phyloP scores from a whole-genome alignment of 331 rosid genomes.

The Rhamnella rubrinervis region DNA sequence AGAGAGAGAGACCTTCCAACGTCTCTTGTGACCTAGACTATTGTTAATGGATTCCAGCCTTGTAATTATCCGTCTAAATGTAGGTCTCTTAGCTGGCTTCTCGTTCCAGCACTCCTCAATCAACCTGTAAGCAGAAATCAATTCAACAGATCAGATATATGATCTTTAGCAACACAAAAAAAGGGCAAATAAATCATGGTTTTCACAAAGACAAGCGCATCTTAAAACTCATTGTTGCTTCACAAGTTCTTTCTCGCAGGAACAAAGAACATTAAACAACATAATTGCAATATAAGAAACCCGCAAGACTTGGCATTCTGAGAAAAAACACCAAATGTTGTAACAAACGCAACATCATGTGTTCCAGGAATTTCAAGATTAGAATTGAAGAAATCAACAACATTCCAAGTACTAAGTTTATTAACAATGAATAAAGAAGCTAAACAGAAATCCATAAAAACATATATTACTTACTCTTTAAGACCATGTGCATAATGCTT shows the following conservation, averaged over 20 bases:
- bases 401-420: not conserved
- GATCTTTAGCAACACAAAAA: not conserved
- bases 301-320: constrained; percentile 2
- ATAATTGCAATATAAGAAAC: not conserved
- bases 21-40: constrained; percentile 35
- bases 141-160: constrained; percentile 2
- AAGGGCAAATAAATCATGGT: not conserved
- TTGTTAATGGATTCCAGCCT: constrained; percentile 38
- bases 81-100: constrained; percentile 43
- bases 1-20: constrained; percentile 45
- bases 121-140: constrained; percentile 30
- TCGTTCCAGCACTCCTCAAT: constrained; percentile 55
- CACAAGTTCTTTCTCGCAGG: not conserved
- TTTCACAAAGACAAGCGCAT: not conserved
- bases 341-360: not conserved
- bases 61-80: constrained; percentile 49
- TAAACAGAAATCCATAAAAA: not conserved
- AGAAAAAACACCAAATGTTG: not conserved
- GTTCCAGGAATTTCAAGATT: not conserved
- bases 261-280: not conserved
- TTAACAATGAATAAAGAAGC: not conserved
- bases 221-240: not conserved
- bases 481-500: constrained; percentile 76
- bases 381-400: constrained; percentile 1
- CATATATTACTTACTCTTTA: constrained; percentile 53